Base-by-base conservation (phyloP, 768 basidiomycete genomes). In the Mycena vitilis region DNA sequence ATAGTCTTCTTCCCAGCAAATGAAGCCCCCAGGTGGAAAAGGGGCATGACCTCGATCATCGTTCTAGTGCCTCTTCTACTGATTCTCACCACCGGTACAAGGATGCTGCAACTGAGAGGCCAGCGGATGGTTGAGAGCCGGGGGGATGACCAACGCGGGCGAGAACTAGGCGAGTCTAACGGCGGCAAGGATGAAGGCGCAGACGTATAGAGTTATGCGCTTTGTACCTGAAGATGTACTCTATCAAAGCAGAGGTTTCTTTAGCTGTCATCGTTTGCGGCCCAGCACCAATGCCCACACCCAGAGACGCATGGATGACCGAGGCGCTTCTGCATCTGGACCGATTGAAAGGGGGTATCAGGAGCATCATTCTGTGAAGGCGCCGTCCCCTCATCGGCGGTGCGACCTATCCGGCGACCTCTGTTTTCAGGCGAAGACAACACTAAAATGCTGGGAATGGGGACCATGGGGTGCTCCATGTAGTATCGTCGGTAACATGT, bases 221-320 rank as follows among this genome's bases (percentile, higher is more conserved):
- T 25, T 56, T 23, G 54, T 56, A 56, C 12, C 38, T n/a, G 22
- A 56, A 37, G 9, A 15, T 22, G 38, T 40, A 40, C 22, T 38
- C 22, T 56, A 13, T 54, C 20, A 20, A 37, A 38, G n/a, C 16
- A 15, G n/a, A 16, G 13, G 30, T 30, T 37, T 55, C 25, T 15
- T 51, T 37, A 62, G 15, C 56, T 64, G 51, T 55, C 71, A 18
- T 73, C 75, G 64, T 76, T 81, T 6, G 83, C 81, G 18, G 86
- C 87, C 92, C 92, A 94, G 72, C 93, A 95, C 71, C 85, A 86
- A 79, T 95, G 94, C 0, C 94, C 93, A 78, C 93, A 95, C 5
- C 93, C 94, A 49, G 92, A 87, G 16, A 92, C 91, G 78, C 94
- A 95, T 0, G 83, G 85, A 75, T 91, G 89, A 4, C 89, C 92